These are phyloP conservation scores for Penicillium italicum DNA, from an alignment of 2,329 filamentous ascomycete species.

Conservation along the genomic window DNA sequence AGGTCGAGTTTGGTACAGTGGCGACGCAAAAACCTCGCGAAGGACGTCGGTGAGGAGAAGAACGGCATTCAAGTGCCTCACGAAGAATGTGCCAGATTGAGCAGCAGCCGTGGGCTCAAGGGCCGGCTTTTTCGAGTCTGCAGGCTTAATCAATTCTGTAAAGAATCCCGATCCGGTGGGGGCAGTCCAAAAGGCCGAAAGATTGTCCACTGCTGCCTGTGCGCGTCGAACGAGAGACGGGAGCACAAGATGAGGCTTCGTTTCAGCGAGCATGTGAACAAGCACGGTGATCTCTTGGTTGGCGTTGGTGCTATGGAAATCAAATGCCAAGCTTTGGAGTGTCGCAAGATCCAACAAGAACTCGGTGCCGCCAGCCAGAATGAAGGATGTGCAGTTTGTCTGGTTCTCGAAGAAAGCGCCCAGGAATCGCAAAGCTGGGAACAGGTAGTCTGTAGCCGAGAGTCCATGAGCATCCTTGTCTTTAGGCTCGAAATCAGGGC, in stretches of 20 bases:
- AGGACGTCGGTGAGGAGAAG: conserved; percentile 74
- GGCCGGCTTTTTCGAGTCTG: conserved; percentile 19
- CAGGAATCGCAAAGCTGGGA: conserved; percentile 73
- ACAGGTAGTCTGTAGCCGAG: conserved; percentile 66
- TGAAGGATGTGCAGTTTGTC: conserved; percentile 67
- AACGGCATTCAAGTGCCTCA: conserved; percentile 72
- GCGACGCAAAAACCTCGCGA: conserved; percentile 66
- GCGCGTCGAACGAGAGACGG: conserved; percentile 75
- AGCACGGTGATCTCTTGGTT: conserved; percentile 70
- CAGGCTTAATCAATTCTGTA: conserved; percentile 54
- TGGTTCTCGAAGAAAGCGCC: conserved; percentile 71
- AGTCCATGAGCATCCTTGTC: conserved; percentile 51
- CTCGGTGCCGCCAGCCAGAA: conserved; percentile 76
- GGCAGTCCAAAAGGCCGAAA: conserved; percentile 63
- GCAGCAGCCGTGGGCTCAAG: conserved; percentile 37
- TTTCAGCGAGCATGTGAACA: conserved; percentile 73
- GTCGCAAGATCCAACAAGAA: conserved; percentile 78
- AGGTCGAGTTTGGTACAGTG: conserved; percentile 62
- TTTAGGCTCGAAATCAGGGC: conserved; percentile 39
- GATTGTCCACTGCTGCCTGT: conserved; percentile 63
- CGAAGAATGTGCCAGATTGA: conserved; percentile 67
- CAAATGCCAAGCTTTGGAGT: conserved; percentile 72
- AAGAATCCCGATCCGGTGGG: conserved; percentile 62
- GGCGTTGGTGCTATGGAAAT: conserved; percentile 64
- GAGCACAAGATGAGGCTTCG: conserved; percentile 73